Conservation (phyloP, 176 grass and related monocot species). For the Rhipidocladum racemiflorum region DNA sequence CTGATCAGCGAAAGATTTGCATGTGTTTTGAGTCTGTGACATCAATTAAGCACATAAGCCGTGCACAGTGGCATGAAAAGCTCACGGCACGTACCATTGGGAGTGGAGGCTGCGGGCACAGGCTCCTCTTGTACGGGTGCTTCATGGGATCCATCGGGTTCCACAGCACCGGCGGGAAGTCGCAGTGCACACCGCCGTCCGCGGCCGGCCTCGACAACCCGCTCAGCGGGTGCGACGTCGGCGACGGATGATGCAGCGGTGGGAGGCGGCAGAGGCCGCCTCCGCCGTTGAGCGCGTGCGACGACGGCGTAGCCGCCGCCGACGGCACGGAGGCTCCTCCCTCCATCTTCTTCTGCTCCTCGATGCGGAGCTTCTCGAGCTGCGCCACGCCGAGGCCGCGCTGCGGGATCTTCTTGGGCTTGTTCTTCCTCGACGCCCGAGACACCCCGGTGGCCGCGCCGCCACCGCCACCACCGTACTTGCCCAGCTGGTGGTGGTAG, state of each 20-base stretch:
- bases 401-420: slow-evolving; percentile 70
- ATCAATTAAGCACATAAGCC: not conserved
- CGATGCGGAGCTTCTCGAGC: slow-evolving; percentile 79
- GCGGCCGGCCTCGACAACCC: slow-evolving; percentile 24
- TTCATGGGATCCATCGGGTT: slow-evolving; percentile 35
- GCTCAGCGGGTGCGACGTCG: slow-evolving; percentile 10
- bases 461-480: slow-evolving; percentile 29
- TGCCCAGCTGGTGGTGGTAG: slow-evolving; percentile 31
- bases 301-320: not conserved
- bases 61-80: not conserved
- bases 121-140: slow-evolving; percentile 35
- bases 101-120: slow-evolving; percentile 26
- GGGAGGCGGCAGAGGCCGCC: slow-evolving; percentile 31
- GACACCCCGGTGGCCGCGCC: slow-evolving; percentile 34
- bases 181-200: slow-evolving; percentile 20
- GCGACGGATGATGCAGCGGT: slow-evolving; percentile 24
- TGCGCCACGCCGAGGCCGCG: slow-evolving; percentile 80
- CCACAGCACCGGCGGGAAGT: slow-evolving; percentile 40
- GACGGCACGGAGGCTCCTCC: slow-evolving; percentile 10
- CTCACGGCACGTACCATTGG: slow-evolving; percentile 30
- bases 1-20: slow-evolving; percentile 9
- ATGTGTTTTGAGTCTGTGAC: not conserved
- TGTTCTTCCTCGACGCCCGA: slow-evolving; percentile 57
- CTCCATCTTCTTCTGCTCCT: slow-evolving; percentile 72
- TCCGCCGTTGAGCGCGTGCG: slow-evolving; percentile 22